Evolutionary conservation across 768 basidiomycete genomes (phyloP).

Genomic region (Lepiota venenata): DNA sequence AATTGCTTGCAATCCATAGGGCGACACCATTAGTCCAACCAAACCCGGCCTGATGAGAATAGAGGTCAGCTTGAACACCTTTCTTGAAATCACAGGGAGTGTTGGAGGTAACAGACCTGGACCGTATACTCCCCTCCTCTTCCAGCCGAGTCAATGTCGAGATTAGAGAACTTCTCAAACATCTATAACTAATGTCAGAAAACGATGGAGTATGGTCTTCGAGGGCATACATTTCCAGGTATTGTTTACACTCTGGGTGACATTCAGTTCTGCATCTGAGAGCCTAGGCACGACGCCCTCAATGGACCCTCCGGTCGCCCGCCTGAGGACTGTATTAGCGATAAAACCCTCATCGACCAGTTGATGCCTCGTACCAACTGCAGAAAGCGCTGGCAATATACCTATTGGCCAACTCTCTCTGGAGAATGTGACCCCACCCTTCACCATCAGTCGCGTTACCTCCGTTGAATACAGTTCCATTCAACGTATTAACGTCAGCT

Average conservation of each 20-base stretch:
- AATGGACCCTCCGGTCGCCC: constrained; percentile 86
- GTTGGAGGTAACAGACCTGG: constrained; percentile 41
- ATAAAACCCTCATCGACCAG: not conserved
- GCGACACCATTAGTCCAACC: constrained; percentile 88
- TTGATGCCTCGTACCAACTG: constrained; percentile 62
- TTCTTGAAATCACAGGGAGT: not conserved
- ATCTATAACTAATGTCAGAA: constrained; percentile 43
- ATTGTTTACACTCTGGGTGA: constrained; percentile 62
- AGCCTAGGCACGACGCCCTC: constrained; percentile 64
- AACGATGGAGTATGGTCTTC: not conserved
- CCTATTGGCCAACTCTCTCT: constrained; percentile 78
- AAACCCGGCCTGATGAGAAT: constrained; percentile 59
- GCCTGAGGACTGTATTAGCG: constrained; percentile 40
- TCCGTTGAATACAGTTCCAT: constrained; percentile 60
- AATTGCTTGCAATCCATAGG: constrained; percentile 70
- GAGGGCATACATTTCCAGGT: constrained; percentile 67
- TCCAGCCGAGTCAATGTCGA: constrained; percentile 77
- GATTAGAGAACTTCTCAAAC: constrained; percentile 85
- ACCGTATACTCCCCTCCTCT: constrained; percentile 87
- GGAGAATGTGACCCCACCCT: constrained; percentile 61
- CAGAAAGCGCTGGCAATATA: constrained; percentile 83
- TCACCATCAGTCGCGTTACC: constrained; percentile 58
- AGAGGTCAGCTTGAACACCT: not conserved
- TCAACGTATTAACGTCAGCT: constrained; percentile 58
- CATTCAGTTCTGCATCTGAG: constrained; percentile 64